Evolutionary conservation across 1,139 yeast species (phyloP).

Genomic region (Scheffersomyces illinoinensis): DNA sequence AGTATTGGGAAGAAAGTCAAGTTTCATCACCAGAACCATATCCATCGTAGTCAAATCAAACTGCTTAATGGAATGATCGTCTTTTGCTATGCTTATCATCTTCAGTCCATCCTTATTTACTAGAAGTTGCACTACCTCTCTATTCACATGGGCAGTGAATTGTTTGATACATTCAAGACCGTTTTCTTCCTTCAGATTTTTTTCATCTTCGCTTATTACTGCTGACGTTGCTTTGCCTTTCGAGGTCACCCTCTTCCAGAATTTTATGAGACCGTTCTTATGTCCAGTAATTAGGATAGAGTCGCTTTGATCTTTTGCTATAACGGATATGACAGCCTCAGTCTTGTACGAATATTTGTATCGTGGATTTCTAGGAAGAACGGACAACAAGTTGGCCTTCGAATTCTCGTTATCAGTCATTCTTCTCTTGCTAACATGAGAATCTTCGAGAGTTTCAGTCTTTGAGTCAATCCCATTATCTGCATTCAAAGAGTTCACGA

Average conservation of each 20-base stretch:
- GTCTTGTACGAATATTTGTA: conserved; percentile 11
- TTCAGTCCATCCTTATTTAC: conserved; percentile 19
- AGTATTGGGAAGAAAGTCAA: conserved; percentile 22
- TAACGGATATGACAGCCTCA: conserved; percentile 9
- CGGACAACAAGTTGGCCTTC: not conserved
- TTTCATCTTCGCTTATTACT: not conserved
- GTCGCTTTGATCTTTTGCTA: conserved; percentile 10
- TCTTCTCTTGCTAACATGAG: not conserved
- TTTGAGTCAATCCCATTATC: not conserved
- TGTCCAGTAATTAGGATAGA: conserved; percentile 33
- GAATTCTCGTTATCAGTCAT: not conserved
- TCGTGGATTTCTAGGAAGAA: conserved; percentile 1
- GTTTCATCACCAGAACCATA: conserved; percentile 36
- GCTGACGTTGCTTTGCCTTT: not conserved
- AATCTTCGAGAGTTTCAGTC: not conserved
- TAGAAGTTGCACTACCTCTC: conserved; percentile 12
- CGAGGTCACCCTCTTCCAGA: conserved; percentile 31
- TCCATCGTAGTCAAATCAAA: conserved; percentile 43
- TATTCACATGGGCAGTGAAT: conserved; percentile 29
- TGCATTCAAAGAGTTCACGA: not conserved
- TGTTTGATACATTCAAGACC: conserved; percentile 38
- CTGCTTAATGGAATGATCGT: conserved; percentile 27
- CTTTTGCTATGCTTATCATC: conserved; percentile 32
- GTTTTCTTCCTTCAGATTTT: conserved; percentile 8
- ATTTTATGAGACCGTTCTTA: conserved; percentile 40